These are phyloP conservation scores for Trichoderma asperellum DNA, from an alignment of 2,329 filamentous ascomycete species.

Conservation along the genomic window DNA sequence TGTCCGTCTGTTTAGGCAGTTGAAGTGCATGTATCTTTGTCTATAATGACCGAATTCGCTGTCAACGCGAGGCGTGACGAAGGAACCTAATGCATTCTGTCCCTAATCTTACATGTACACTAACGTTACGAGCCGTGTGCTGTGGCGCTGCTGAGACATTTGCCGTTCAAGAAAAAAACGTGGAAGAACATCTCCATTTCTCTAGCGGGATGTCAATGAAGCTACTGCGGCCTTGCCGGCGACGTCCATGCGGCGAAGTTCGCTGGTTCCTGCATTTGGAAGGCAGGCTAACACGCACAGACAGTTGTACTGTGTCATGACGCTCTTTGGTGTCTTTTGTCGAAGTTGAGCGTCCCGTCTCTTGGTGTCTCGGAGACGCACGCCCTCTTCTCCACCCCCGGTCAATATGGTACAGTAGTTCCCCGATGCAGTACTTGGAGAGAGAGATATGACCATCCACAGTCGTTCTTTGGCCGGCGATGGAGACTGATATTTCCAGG, in stretches of 20 bases:
- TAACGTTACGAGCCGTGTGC: background rate
- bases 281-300: conserved; percentile 32
- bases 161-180: conserved; percentile 9
- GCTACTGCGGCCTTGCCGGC: conserved; percentile 33
- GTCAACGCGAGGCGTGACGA: background rate
- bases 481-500: background rate
- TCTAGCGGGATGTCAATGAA: conserved; percentile 19
- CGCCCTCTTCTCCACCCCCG: conserved; percentile 3
- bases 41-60: background rate
- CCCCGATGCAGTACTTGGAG: background rate
- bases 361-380: conserved; percentile 15
- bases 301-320: conserved; percentile 21
- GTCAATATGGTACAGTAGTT: background rate
- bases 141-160: background rate
- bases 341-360: background rate
- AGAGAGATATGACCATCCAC: background rate
- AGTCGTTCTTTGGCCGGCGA: background rate
- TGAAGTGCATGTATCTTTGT: background rate
- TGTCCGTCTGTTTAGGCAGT: background rate
- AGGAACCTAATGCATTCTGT: background rate
- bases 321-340: background rate
- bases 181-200: conserved; percentile 19
- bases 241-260: conserved; percentile 34
- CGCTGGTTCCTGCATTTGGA: conserved; percentile 43
- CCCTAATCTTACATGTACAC: background rate